These are phyloP conservation scores for Alternaria burnsii DNA, from an alignment of 2,329 filamentous ascomycete genomes.

Conservation along the genomic window DNA sequence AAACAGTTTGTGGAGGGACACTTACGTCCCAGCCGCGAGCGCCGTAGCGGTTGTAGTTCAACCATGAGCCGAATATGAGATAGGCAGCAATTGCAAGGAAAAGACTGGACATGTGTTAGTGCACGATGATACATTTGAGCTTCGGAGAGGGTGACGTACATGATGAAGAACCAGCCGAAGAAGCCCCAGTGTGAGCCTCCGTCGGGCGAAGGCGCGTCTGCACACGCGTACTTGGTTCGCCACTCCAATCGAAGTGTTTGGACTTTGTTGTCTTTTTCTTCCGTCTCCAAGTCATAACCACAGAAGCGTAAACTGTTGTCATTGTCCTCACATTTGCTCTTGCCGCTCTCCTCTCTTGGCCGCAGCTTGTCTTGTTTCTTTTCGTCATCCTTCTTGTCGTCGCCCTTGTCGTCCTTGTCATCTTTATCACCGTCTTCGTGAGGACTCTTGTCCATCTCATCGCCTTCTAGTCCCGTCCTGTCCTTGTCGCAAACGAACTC, in stretches of 20 bases:
- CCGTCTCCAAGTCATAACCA: conserved; percentile 68
- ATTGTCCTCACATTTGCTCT: conserved; percentile 44
- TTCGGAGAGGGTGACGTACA: conserved; percentile 65
- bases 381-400: conserved; percentile 30
- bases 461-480: conserved; percentile 74
- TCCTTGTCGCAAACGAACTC: conserved; percentile 84
- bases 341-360: conserved; percentile 44
- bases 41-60: conserved; percentile 97
- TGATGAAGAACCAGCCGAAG: conserved; percentile 95
- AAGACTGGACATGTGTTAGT: conserved; percentile 60
- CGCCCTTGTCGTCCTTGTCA: conserved; percentile 31
- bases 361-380: conserved; percentile 30
- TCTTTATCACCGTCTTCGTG: conserved; percentile 60
- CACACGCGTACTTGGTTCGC: conserved; percentile 86
- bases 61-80: conserved; percentile 97
- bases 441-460: conserved; percentile 67
- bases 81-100: conserved; percentile 89
- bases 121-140: background rate
- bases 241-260: conserved; percentile 80
- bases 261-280: conserved; percentile 57
- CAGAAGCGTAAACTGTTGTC: conserved; percentile 74
- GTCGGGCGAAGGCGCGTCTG: conserved; percentile 53
- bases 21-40: conserved; percentile 89
- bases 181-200: conserved; percentile 80
- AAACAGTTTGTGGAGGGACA: background rate